These are phyloP conservation scores for Alternaria longipes DNA, from an alignment of 2,329 filamentous ascomycete genomes.

Conservation along the genomic window DNA sequence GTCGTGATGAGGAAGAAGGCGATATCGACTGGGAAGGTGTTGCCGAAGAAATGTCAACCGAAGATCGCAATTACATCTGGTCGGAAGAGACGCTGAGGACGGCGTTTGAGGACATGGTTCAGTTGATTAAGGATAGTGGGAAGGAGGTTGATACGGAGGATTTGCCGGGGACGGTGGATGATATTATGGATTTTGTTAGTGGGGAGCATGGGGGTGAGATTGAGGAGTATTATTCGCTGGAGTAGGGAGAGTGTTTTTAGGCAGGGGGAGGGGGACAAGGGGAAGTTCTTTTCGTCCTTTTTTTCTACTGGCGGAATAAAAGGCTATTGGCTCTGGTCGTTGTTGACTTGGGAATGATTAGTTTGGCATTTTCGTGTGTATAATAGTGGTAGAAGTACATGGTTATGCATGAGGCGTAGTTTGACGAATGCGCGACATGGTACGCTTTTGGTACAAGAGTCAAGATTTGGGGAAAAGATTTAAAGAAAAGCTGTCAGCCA, in stretches of 20 bases:
- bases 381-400: too few species aligned
- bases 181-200: conserved; percentile 32
- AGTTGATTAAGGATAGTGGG: conserved; percentile 15
- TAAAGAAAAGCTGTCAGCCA: too few species aligned
- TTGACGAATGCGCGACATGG: too few species aligned
- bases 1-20: conserved; percentile 35
- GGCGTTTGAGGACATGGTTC: conserved; percentile 27
- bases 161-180: conserved; percentile 25
- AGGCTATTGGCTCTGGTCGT: too few species aligned
- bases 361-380: too few species aligned
- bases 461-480: too few species aligned
- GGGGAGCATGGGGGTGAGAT: conserved; percentile 18
- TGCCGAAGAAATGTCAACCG: background rate
- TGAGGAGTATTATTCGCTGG: conserved; percentile 22
- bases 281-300: too few species aligned
- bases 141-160: conserved; percentile 10
- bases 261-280: too few species aligned
- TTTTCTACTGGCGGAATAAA: too few species aligned
- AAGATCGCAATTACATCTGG: conserved; percentile 15
- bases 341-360: too few species aligned
- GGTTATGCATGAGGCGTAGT: too few species aligned
- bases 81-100: conserved; percentile 34
- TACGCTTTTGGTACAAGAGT: too few species aligned
- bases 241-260: background rate
- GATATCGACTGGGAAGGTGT: conserved; percentile 47